Base-by-base conservation (phyloP, 2,329 filamentous ascomycete species). In the Grosmannia serpens region DNA sequence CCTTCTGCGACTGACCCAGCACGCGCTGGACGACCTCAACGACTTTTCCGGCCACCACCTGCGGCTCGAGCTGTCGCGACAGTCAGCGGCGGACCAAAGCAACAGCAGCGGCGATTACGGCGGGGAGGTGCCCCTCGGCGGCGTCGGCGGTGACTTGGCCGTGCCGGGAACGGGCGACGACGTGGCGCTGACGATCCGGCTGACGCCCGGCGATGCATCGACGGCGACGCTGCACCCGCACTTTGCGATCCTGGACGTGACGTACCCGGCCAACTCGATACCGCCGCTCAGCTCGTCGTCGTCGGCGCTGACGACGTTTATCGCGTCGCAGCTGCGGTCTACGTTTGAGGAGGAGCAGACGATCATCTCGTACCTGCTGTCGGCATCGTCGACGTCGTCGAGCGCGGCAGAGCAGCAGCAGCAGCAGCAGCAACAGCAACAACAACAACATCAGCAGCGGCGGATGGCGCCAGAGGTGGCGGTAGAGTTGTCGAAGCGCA, bases 261-360 rank as follows among this genome's bases (percentile, higher is more conserved):
- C 84, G 59, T 95, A 95, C 65, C 79, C 86, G 2, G 79, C 83
- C 2, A 87, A 82, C 65, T 82, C 85, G 62, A 77, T 86, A 8
- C 86, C 87, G 0, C 81, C 84, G 1, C 77, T 79, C 9, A 85
- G 82, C 0, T 84, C 87, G 0, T 84, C 86, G 1, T 86, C 86
- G n/a, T 88, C 88, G 0, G 74, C 82, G 4, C 77, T 95, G 2
- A 89, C 89, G 0, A 83, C 82, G 0, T 95, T 87, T 63, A 83
- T 97, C 52, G 89, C 91, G 3, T 80, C 82, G 52, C 85, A 92
- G 65, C 76, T 99, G 17, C 85, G 89, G 58, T 79, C 81, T 0
- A 80, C 91, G 1, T 97, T 96, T 67, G 81, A 83, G 5, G 91
- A 97, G 71, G 94, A 99, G 70, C 91, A 92, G 65, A 85, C 90